These are phyloP conservation scores for Coffea canephora DNA, from an alignment of 257 asterid genomes.

Conservation along the genomic window DNA sequence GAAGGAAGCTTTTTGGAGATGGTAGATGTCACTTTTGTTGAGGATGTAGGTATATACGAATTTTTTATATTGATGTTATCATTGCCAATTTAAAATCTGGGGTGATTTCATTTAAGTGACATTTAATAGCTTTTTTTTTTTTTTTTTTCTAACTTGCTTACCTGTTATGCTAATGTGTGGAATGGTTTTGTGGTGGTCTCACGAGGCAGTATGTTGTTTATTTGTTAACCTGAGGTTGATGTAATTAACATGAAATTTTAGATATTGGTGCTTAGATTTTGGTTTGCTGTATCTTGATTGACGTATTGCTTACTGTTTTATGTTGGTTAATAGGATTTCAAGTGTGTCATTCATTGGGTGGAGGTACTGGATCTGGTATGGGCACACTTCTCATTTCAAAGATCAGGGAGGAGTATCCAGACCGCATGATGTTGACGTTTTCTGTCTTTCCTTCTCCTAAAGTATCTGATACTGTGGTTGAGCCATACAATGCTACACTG, in stretches of 20 bases:
- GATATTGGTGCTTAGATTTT: not conserved
- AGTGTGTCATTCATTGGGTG: constrained; percentile 60
- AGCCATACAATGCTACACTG: constrained; percentile 54
- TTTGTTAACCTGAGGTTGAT: not conserved
- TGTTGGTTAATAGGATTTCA: constrained; percentile 42
- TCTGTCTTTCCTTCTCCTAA: constrained; percentile 59
- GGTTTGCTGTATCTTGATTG: not conserved
- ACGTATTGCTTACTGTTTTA: not conserved
- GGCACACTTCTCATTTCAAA: constrained; percentile 59
- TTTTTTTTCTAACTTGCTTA: not conserved
- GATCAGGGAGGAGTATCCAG: constrained; percentile 63
- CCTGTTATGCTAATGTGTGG: not conserved
- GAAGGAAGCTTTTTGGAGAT: not conserved
- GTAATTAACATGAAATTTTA: not conserved
- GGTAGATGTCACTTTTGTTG: not conserved
- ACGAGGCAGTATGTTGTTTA: not conserved
- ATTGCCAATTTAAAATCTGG: not conserved
- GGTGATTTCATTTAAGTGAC: not conserved
- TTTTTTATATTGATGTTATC: not conserved
- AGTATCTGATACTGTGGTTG: constrained; percentile 56
- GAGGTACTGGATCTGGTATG: constrained; percentile 64
- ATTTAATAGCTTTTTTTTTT: not conserved
- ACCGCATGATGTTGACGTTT: constrained; percentile 57
- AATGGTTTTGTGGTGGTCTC: not conserved
- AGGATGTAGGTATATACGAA: not conserved